Conservation (phyloP, 202 grass and related monocot species). For the Setaria italica region DNA sequence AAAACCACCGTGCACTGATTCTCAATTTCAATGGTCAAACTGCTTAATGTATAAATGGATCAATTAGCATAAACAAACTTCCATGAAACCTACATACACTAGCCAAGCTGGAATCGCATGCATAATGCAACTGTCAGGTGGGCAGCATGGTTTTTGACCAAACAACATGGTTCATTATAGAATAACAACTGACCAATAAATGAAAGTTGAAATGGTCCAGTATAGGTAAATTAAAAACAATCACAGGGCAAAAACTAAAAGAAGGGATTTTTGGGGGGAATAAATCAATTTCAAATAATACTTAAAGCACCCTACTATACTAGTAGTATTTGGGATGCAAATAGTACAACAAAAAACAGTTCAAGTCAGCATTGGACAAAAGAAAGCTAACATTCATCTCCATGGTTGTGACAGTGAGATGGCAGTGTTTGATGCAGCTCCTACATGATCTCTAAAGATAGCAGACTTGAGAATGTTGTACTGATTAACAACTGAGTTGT, state of each 20-base stretch:
- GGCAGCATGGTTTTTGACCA: not conserved
- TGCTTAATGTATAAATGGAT: not conserved
- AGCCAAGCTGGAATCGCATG: constrained; percentile 18
- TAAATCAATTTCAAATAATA: not conserved
- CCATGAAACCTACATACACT: not conserved
- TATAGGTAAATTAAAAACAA: not conserved
- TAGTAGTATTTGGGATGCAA: constrained; percentile 24
- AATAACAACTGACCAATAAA: not conserved
- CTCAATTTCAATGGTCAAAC: not conserved
- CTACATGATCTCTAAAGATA: constrained; percentile 62
- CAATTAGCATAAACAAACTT: constrained; percentile 2
- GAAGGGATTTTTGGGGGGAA: not conserved
- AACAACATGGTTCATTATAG: not conserved
- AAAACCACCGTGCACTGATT: not conserved
- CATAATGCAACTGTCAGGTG: not conserved
- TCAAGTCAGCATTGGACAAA: constrained; percentile 38
- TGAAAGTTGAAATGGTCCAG: not conserved
- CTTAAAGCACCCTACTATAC: not conserved
- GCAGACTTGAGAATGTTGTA: constrained; percentile 82
- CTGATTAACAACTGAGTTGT: constrained; percentile 73
- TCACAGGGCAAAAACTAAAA: not conserved
- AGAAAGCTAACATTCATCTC: constrained; percentile 52
- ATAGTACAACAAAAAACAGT: constrained; percentile 23
- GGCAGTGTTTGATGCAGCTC: constrained; percentile 52
- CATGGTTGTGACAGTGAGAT: constrained; percentile 90